Percentiles rank a stretch among this genome's conserved stretches.
Conservation (phyloP, 1,284 basidiomycete species). For the Boletus sp. region DNA sequence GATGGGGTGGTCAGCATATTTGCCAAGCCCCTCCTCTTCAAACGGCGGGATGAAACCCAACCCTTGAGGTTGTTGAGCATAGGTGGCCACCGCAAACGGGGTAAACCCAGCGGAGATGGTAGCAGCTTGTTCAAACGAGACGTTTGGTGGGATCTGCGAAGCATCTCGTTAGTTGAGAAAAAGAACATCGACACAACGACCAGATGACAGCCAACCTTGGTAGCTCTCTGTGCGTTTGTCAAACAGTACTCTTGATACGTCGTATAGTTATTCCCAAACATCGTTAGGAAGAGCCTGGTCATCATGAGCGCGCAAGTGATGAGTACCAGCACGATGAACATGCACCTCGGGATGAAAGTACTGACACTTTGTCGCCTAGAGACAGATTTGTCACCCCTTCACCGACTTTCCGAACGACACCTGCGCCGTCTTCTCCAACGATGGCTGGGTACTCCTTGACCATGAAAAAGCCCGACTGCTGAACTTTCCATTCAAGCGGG, state of each 20-base stretch:
- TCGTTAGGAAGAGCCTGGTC: conserved; percentile 1
- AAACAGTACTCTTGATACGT: conserved; percentile 51
- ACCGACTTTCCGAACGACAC: conserved; percentile 21
- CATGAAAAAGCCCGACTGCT: conserved; percentile 1
- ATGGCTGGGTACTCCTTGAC: conserved; percentile 19
- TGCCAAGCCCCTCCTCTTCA: conserved; percentile 28
- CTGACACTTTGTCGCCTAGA: conserved; percentile 25
- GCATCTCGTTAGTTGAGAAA: neutral
- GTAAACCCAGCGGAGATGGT: conserved; percentile 34
- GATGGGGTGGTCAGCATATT: conserved; percentile 41
- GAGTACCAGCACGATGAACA: neutral
- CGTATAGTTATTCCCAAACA: conserved; percentile 4
- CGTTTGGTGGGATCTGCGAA: conserved; percentile 24
- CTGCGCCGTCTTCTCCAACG: conserved; percentile 25
- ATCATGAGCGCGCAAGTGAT: neutral
- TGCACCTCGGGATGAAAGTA: neutral
- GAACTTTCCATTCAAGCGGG: conserved; percentile 17
- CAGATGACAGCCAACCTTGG: conserved; percentile 38
- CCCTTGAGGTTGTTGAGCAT: conserved; percentile 23
- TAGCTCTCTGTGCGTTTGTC: conserved; percentile 39
- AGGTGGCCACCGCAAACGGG: conserved; percentile 38
- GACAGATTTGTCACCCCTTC: conserved; percentile 20
- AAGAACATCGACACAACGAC: no score
- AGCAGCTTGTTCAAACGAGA: conserved; percentile 49
- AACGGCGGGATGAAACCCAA: conserved; percentile 28